Evolutionary conservation across 306 rosid species (phyloP).

Genomic region (Cicer arietinum): DNA sequence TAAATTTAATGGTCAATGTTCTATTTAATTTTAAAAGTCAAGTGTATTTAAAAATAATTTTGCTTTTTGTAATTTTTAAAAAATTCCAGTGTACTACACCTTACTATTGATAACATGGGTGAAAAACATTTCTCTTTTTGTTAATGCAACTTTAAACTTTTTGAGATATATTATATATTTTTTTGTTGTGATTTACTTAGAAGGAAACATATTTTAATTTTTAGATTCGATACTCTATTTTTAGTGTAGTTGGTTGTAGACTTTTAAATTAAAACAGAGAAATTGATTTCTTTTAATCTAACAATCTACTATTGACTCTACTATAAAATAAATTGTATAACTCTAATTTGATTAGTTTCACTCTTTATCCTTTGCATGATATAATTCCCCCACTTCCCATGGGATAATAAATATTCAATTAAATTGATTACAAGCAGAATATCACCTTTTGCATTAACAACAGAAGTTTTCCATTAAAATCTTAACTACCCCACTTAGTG

Average conservation of each 20-base stretch:
- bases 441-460: conserved; percentile 35
- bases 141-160: conserved; percentile 44
- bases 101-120: conserved; percentile 3
- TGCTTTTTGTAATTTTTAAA: conserved; percentile 3
- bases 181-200: background rate
- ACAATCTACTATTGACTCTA: no score
- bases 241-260: no score
- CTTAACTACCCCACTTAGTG: background rate
- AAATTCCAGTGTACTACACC: conserved; percentile 32
- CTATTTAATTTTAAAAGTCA: no score
- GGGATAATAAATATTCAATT: conserved; percentile 34
- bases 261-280: no score
- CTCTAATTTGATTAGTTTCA: background rate
- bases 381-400: conserved; percentile 31
- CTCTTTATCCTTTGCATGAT: conserved; percentile 13
- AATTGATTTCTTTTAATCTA: no score
- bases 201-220: no score
- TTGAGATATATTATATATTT: background rate
- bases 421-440: conserved; percentile 30
- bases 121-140: conserved; percentile 25
- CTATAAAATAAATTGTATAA: no score
- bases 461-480: conserved; percentile 30
- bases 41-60: conserved; percentile 35
- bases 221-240: no score
- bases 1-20: no score